Evolutionary conservation across 1,139 yeast genomes (phyloP).

Genomic region (Blastobotrys indianensis): DNA sequence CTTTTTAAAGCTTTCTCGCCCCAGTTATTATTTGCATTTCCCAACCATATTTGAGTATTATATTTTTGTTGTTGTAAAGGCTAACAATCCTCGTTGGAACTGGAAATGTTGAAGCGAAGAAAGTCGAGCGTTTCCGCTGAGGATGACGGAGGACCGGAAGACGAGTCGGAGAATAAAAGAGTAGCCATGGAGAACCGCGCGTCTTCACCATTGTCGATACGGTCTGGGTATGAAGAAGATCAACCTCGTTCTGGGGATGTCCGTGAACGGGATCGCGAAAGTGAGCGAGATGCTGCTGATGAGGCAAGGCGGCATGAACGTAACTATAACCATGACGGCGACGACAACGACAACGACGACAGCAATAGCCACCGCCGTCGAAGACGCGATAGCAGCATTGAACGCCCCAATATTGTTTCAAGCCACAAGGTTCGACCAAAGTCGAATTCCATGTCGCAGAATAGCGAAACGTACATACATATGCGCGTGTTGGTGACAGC

Average conservation of each 20-base stretch:
- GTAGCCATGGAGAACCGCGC: slow-evolving; percentile 52
- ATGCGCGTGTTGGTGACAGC: slow-evolving; percentile 71
- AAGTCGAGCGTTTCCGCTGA: slow-evolving; percentile 44
- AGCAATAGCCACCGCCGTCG: not conserved
- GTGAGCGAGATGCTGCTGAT: not conserved
- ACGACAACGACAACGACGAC: not conserved
- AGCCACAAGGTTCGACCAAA: slow-evolving; percentile 1
- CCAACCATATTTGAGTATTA: no score
- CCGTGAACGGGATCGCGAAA: not conserved
- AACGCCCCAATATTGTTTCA: not conserved
- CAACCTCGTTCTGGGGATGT: not conserved
- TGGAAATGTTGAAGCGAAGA: slow-evolving; percentile 54
- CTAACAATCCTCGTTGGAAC: no score
- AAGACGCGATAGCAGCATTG: not conserved
- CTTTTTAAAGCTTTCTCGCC: no score
- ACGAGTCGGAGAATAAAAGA: slow-evolving; percentile 44
- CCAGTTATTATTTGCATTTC: no score
- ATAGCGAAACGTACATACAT: slow-evolving; percentile 39
- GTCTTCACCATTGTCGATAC: not conserved
- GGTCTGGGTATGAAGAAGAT: slow-evolving; percentile 6
- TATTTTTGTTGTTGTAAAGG: no score
- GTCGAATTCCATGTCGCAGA: not conserved
- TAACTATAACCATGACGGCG: not conserved
- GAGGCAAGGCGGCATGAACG: not conserved
- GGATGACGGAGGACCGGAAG: slow-evolving; percentile 29